Percentiles rank a stretch among this genome's conserved stretches.
phyloP scores from a whole-genome alignment of 2,329 filamentous ascomycete species.

The Gaeumannomyces sp. region DNA sequence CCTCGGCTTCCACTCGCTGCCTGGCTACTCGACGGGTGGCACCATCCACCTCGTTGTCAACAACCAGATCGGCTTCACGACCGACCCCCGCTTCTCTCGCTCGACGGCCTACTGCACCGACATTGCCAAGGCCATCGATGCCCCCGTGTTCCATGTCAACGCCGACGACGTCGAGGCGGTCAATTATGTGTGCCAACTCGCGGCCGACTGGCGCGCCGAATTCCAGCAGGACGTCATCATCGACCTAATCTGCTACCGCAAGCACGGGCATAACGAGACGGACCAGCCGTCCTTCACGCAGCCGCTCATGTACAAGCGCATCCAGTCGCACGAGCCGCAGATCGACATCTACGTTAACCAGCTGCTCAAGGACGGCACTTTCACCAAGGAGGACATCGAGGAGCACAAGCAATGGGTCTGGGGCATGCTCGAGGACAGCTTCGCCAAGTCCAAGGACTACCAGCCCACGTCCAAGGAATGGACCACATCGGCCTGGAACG shows the following conservation, averaged over 20 bases:
- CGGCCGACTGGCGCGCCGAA: conserved; percentile 95
- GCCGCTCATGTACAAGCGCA: conserved; percentile 98
- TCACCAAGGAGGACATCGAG: conserved; percentile 95
- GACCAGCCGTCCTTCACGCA: conserved; percentile 99
- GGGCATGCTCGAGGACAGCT: conserved; percentile 98
- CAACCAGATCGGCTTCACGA: conserved; percentile 99
- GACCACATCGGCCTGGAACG: conserved; percentile 98
- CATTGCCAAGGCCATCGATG: conserved; percentile 97
- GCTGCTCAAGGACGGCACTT: conserved; percentile 85
- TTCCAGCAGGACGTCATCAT: conserved; percentile 99
- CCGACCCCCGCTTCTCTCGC: conserved; percentile 92
- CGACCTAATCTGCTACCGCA: conserved; percentile 97
- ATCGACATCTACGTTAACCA: conserved; percentile 89
- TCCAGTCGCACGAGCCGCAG: conserved; percentile 74
- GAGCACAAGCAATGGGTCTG: conserved; percentile 99
- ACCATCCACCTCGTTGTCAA: conserved; percentile 97
- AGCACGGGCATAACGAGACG: conserved; percentile 98
- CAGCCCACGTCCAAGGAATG: conserved; percentile 95
- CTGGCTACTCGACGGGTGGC: conserved; percentile 93
- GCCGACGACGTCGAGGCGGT: conserved; percentile 97
- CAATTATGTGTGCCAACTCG: conserved; percentile 96
- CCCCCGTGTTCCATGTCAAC: conserved; percentile 98
- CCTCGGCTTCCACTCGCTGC: conserved; percentile 92
- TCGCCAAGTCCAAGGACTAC: conserved; percentile 95
- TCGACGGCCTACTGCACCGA: conserved; percentile 99